Evolutionary conservation across 768 basidiomycete genomes (phyloP).

Genomic region (Leucocoprinus birnbaumii): DNA sequence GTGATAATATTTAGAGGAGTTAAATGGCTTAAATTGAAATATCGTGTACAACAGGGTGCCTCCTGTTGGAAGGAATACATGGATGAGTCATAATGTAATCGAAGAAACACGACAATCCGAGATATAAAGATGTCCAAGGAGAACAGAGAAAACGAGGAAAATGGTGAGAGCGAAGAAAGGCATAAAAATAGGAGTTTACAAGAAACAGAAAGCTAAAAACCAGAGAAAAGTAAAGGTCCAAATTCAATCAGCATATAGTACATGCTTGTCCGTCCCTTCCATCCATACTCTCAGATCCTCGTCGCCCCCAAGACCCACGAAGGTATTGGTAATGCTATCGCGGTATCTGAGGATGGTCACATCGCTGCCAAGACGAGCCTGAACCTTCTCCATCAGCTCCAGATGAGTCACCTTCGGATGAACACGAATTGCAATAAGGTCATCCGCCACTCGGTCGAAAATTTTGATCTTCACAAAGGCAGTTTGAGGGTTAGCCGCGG

Average conservation of each 20-base stretch:
- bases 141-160: not conserved
- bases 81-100: constrained; percentile 3
- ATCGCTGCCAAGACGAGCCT: constrained; percentile 77
- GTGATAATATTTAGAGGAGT: not conserved
- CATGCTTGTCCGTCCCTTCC: constrained; percentile 75
- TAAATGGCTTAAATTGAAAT: not conserved
- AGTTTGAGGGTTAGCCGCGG: constrained; percentile 72
- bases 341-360: constrained; percentile 70
- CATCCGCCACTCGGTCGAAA: constrained; percentile 89
- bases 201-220: not conserved
- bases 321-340: constrained; percentile 62
- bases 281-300: constrained; percentile 71
- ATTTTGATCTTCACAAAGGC: constrained; percentile 99
- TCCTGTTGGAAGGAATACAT: constrained; percentile 2
- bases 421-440: constrained; percentile 95
- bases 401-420: constrained; percentile 85
- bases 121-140: not conserved
- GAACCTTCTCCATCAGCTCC: constrained; percentile 91
- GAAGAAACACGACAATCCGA: constrained; percentile 6
- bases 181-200: not conserved
- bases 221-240: not conserved
- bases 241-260: constrained; percentile 72
- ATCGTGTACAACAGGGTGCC: constrained; percentile 5
- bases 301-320: constrained; percentile 63
- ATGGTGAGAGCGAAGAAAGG: not conserved